Percentiles rank a stretch among this genome's conserved stretches.
Conservation (phyloP, 768 basidiomycete species). For the Candolleomyces aberdarensis region DNA sequence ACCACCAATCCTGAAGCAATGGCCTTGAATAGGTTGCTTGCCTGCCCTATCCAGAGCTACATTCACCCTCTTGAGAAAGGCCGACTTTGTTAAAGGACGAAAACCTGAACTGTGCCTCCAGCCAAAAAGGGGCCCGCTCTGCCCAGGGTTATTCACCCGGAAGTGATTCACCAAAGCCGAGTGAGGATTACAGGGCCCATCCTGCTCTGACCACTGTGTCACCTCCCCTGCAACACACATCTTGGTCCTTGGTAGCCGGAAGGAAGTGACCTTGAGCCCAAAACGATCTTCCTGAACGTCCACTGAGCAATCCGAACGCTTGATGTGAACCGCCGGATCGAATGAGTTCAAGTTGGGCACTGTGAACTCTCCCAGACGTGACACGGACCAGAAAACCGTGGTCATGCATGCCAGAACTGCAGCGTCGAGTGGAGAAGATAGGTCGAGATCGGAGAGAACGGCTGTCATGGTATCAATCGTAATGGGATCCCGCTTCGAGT, state of each 20-base stretch:
- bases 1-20: neutral
- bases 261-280: constrained; percentile 17
- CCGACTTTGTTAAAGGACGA: neutral
- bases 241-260: constrained; percentile 28
- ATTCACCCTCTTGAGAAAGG: neutral
- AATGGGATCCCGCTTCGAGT: constrained; percentile 2
- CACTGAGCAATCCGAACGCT: constrained; percentile 13
- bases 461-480: neutral
- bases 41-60: neutral
- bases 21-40: neutral
- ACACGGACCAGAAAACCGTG: constrained; percentile 12
- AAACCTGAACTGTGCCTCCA: neutral
- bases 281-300: constrained; percentile 15
- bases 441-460: constrained; percentile 7
- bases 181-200: constrained; percentile 12
- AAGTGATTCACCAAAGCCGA: constrained; percentile 20
- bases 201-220: constrained; percentile 11
- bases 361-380: constrained; percentile 18
- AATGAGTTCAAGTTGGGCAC: constrained; percentile 14
- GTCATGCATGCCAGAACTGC: constrained; percentile 19
- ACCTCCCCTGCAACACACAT: neutral
- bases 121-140: constrained; percentile 8
- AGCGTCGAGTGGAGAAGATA: constrained; percentile 12
- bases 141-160: constrained; percentile 16
- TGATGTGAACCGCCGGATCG: constrained; percentile 6